Evolutionary conservation across 139 green algal species (phyloP).

Genomic region (Protoeuglena noctilucae): DNA sequence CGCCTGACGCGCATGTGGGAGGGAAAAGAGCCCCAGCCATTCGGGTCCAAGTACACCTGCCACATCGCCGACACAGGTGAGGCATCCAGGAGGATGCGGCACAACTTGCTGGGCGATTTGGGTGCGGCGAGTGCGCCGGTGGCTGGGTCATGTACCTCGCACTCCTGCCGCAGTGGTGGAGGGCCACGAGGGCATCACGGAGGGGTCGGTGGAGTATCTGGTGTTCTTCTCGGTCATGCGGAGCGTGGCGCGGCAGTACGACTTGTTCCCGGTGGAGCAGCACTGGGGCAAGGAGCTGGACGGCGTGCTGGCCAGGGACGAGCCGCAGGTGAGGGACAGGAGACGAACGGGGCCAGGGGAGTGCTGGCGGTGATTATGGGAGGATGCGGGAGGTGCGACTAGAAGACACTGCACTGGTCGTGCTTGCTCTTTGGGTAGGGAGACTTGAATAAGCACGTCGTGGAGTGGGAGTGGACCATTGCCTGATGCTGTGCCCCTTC

Average conservation of each 20-base stretch:
- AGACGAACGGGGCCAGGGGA: background rate
- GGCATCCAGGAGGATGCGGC: background rate
- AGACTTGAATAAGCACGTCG: background rate
- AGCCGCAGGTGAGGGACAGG: background rate
- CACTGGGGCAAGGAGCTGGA: background rate
- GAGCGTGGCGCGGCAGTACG: constrained; percentile 26
- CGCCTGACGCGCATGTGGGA: constrained; percentile 1
- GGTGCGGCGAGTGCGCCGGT: background rate
- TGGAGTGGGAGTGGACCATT: background rate
- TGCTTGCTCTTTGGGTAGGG: background rate
- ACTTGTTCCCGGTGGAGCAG: constrained; percentile 31
- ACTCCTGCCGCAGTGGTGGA: background rate
- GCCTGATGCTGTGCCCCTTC: background rate
- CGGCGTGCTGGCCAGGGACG: no score
- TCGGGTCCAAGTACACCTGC: constrained; percentile 51
- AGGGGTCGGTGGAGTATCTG: constrained; percentile 60
- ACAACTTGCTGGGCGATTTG: background rate
- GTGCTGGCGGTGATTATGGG: background rate
- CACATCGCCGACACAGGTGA: constrained; percentile 53
- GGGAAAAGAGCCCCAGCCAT: constrained; percentile 12
- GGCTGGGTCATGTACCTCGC: background rate
- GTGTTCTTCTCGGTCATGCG: constrained; percentile 48
- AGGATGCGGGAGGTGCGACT: background rate
- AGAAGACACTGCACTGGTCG: background rate
- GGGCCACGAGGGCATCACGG: constrained; percentile 10